Conservation (phyloP, 176 grass and related monocot species). For the Pharus latifolius region DNA sequence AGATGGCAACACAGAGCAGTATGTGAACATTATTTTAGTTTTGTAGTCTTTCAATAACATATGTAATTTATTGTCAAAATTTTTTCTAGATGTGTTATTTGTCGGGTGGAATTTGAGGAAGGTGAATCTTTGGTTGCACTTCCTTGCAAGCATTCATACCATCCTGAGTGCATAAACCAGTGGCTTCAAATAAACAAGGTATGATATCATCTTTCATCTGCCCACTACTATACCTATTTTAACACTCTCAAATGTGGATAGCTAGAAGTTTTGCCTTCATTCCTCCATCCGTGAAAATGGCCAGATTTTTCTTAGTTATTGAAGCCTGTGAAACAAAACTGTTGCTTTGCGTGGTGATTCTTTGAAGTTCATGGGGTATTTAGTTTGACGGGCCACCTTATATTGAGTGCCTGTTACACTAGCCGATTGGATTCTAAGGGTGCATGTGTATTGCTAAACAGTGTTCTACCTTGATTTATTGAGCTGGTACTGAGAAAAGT, state of each 20-base stretch:
- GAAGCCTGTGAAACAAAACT: background rate
- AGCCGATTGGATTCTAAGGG: no score
- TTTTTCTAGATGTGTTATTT: constrained; percentile 84
- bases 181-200: constrained; percentile 99
- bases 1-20: constrained; percentile 87
- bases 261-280: background rate
- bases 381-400: no score
- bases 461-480: no score
- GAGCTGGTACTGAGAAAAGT: no score
- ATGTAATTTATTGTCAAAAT: background rate
- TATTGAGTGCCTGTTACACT: no score
- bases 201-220: background rate
- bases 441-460: no score
- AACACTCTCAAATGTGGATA: background rate
- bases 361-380: no score
- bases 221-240: background rate
- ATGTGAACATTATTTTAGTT: constrained; percentile 36
- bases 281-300: background rate
- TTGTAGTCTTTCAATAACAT: constrained; percentile 7
- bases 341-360: no score
- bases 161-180: constrained; percentile 88
- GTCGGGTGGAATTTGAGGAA: constrained; percentile 91
- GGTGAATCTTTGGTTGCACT: constrained; percentile 81
- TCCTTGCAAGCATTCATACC: constrained; percentile 89
- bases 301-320: no score